Evolutionary conservation across 202 grass and related monocot species (phyloP).

Genomic region (Cymbopogon flexuosus): DNA sequence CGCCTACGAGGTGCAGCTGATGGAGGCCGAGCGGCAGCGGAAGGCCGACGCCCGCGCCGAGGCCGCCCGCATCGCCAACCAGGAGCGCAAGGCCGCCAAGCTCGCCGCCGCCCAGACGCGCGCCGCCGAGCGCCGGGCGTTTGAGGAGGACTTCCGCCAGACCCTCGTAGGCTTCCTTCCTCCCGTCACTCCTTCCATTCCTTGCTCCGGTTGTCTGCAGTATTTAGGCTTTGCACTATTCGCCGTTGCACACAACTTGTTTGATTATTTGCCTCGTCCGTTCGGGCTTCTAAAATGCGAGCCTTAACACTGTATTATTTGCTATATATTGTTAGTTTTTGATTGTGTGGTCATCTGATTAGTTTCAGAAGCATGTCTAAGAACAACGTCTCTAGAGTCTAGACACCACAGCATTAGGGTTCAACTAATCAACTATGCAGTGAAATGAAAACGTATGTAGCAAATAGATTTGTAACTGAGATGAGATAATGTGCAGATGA

Average conservation of each 20-base stretch:
- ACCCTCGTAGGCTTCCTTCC: constrained; percentile 45
- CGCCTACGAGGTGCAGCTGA: constrained; percentile 44
- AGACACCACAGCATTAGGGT: not conserved
- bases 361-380: not conserved
- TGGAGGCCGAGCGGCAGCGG: constrained; percentile 49
- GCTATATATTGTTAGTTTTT: not conserved
- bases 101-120: constrained; percentile 64
- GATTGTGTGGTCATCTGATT: not conserved
- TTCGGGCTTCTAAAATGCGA: not conserved
- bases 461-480: not conserved
- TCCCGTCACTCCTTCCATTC: not conserved
- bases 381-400: not conserved
- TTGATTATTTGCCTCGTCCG: not conserved
- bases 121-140: constrained; percentile 54
- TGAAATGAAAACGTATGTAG: not conserved
- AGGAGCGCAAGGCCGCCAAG: constrained; percentile 81
- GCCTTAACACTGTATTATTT: not conserved
- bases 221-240: not conserved
- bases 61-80: constrained; percentile 52
- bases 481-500: constrained; percentile 48
- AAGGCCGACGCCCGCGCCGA: constrained; percentile 44
- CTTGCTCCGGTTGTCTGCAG: no score
- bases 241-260: not conserved
- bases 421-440: not conserved
- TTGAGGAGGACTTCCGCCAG: constrained; percentile 64